Evolutionary conservation across 2,329 filamentous ascomycete genomes (phyloP).

Genomic region (Penicillium palitans): DNA sequence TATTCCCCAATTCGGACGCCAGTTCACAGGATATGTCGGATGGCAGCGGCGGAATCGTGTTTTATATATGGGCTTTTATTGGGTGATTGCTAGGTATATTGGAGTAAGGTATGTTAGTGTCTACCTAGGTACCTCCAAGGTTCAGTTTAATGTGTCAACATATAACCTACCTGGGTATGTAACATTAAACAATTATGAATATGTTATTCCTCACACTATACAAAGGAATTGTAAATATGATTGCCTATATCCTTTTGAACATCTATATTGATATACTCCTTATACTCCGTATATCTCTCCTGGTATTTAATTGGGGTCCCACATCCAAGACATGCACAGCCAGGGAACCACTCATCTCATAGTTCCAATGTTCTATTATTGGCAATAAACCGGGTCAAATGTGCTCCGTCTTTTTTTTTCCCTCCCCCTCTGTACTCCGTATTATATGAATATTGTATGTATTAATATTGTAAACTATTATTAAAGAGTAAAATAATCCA

Average conservation of each 20-base stretch:
- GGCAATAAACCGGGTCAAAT: conserved; percentile 22
- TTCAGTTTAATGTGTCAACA: background rate
- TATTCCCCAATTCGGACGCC: background rate
- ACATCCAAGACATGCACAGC: conserved; percentile 19
- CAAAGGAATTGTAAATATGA: background rate
- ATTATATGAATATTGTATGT: background rate
- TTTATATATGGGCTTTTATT: background rate
- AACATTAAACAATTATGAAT: no score
- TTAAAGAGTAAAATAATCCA: background rate
- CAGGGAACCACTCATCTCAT: conserved; percentile 13
- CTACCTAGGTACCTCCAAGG: background rate
- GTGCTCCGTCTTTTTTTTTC: conserved; percentile 6
- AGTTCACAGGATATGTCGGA: background rate
- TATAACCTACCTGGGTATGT: background rate
- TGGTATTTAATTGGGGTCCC: conserved; percentile 17
- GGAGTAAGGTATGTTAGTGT: background rate
- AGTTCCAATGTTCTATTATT: conserved; percentile 29
- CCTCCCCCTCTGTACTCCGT: conserved; percentile 1
- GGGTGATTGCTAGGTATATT: background rate
- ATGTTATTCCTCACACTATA: background rate
- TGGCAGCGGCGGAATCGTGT: background rate
- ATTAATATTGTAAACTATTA: background rate
- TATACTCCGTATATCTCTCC: background rate
- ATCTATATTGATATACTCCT: background rate
- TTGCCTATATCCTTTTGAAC: no score